Conservation (phyloP, 208 protist genomes). For the Crithidia acanthocephali region DNA sequence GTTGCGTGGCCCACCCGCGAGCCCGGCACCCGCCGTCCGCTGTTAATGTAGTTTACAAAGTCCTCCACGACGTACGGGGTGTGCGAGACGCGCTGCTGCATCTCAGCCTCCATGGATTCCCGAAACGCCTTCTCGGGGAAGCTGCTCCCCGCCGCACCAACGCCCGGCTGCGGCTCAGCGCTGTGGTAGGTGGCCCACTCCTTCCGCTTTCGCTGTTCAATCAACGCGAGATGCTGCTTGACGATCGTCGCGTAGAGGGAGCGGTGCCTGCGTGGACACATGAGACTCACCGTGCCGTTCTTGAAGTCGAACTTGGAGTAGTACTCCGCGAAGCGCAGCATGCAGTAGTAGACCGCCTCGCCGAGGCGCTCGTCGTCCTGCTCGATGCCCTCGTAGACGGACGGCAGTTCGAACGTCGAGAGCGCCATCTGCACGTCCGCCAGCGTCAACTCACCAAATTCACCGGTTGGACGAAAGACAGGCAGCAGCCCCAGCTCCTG, state of each 20-base stretch:
- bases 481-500: slow-evolving; percentile 89
- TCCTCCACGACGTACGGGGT: slow-evolving; percentile 87
- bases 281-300: slow-evolving; percentile 83
- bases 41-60: slow-evolving; percentile 92
- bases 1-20: slow-evolving; percentile 53
- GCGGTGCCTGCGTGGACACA: slow-evolving; percentile 82
- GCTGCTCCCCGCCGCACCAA: background rate
- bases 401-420: slow-evolving; percentile 57
- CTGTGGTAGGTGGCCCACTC: slow-evolving; percentile 69
- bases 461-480: slow-evolving; percentile 71
- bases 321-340: slow-evolving; percentile 87
- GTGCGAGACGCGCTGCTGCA: slow-evolving; percentile 53
- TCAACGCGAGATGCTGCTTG: slow-evolving; percentile 53
- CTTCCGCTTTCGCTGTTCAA: slow-evolving; percentile 46
- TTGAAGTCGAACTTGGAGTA: slow-evolving; percentile 87
- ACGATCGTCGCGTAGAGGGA: slow-evolving; percentile 70
- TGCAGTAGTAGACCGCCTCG: slow-evolving; percentile 86
- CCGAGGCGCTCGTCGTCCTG: slow-evolving; percentile 85
- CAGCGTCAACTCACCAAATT: slow-evolving; percentile 79
- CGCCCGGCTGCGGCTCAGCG: background rate
- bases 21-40: slow-evolving; percentile 65
- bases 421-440: slow-evolving; percentile 56
- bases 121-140: slow-evolving; percentile 65
- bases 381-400: slow-evolving; percentile 75
- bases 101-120: slow-evolving; percentile 63